Percentiles rank a stretch among this genome's conserved stretches.
These are phyloP conservation scores for Xylaria sp. DNA, from an alignment of 2,329 filamentous ascomycete genomes.

Conservation along the genomic window DNA sequence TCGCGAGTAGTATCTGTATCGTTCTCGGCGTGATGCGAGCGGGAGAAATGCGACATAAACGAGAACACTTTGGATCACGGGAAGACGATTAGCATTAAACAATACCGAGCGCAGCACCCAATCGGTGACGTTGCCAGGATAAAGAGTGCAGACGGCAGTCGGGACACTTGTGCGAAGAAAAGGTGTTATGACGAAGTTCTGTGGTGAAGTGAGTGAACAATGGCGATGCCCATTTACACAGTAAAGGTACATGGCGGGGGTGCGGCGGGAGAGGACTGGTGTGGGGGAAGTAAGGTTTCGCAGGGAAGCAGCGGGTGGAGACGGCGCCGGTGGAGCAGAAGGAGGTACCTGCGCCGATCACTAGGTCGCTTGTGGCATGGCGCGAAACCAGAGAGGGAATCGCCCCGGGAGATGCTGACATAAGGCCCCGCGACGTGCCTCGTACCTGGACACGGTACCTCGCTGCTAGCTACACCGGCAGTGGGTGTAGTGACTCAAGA, in stretches of 20 bases:
- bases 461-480: neutral
- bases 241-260: neutral
- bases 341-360: neutral
- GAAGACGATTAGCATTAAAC: constrained; percentile 32
- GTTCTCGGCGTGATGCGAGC: constrained; percentile 37
- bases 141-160: neutral
- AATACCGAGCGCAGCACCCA: constrained; percentile 9
- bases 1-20: constrained; percentile 32
- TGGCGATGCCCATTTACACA: neutral
- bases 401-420: no score
- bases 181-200: constrained; percentile 13
- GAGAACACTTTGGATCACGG: constrained; percentile 60
- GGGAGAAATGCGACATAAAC: constrained; percentile 78
- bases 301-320: neutral
- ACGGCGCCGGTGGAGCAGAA: no score
- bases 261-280: neutral
- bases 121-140: neutral
- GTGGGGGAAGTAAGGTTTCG: neutral
- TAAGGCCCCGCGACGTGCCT: neutral
- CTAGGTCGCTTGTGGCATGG: no score
- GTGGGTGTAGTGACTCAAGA: neutral
- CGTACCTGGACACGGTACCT: neutral
- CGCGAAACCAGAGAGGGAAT: no score
- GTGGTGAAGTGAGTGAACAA: constrained; percentile 1
- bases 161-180: constrained; percentile 1